Base-by-base conservation (phyloP, 805 yeast genomes). In the Blastobotrys peoriensis region DNA sequence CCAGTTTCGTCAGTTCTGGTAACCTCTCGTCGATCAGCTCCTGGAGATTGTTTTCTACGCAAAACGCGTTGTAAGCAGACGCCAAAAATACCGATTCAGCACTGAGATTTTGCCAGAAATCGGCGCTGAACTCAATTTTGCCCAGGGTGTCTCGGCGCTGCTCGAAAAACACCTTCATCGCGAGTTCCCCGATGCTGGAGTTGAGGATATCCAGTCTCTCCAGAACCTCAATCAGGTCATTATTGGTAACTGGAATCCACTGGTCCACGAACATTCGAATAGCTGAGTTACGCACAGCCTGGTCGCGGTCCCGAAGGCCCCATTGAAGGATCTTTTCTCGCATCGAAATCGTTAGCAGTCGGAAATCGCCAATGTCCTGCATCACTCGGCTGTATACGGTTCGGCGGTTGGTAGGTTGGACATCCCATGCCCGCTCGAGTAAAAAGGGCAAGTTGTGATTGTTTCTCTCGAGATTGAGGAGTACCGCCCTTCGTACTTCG, bases 221-320 rank as follows among this genome's bases (percentile, higher is more conserved):
- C 30, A 91, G 64, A 30, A 91, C 70, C 41, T 79, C 86, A 40
- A 81, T 65, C 13, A 91, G 66, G 61, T 87, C 89, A 50, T 82
- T 81, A 50, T 82, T 73, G 16, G 81, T 74, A 3, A 74, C 68
- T 20, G 75, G 75, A 41, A 84, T 71, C 98, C 98, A 93, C 36
- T 73, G 73, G 21, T 68, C 65, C 2, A 85, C 73, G 37, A 93
- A 70, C 79, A 88, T 74, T 50, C 76, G 75, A 1, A 73, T 64
- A 3, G 96, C 87, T 0, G 96, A 91, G 21, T 67, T 68, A 51
- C 78, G 68, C 1, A 93, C 97, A 4, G 70, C 53, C 3, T 72
- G 78, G 51, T 89, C 96, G 52, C 97, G 76, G 63, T 91, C 98
- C 49, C 78, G 79, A 41, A 91, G 70, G 2, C 98, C 98, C 87